Conservation (phyloP, 2,329 filamentous ascomycete genomes). For the Claviceps sp. region DNA sequence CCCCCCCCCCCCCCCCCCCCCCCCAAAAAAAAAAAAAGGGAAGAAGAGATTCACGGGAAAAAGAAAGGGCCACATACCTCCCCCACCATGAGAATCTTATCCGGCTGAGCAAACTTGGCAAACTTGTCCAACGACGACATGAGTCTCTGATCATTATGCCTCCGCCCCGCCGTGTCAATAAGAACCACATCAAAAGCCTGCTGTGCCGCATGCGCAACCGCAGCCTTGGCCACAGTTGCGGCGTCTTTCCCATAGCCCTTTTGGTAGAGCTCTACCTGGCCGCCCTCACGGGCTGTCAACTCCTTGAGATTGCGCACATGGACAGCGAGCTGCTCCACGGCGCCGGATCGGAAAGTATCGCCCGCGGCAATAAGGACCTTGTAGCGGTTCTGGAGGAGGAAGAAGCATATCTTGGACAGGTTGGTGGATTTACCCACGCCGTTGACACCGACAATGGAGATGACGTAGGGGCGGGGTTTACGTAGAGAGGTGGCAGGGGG, state of each 20-base stretch:
- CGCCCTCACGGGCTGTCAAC: constrained; percentile 70
- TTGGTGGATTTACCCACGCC: constrained; percentile 98
- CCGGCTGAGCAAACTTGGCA: constrained; percentile 85
- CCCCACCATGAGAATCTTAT: constrained; percentile 96
- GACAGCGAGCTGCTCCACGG: constrained; percentile 91
- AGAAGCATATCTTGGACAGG: constrained; percentile 94
- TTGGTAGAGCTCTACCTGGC: constrained; percentile 81
- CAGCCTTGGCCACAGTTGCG: constrained; percentile 86
- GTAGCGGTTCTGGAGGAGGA: constrained; percentile 93
- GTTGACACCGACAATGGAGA: constrained; percentile 96
- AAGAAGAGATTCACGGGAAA: background rate
- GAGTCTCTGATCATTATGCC: constrained; percentile 88
- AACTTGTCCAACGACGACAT: constrained; percentile 98
- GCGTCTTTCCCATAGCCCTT: constrained; percentile 98
- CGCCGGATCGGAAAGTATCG: constrained; percentile 93
- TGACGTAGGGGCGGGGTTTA: constrained; percentile 73
- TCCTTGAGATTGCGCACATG: constrained; percentile 91
- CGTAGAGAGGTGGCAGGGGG: constrained; percentile 50
- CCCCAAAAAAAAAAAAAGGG: background rate
- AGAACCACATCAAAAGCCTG: constrained; percentile 83
- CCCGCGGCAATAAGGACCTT: constrained; percentile 87
- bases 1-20: too few species aligned
- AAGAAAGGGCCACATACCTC: constrained; percentile 24
- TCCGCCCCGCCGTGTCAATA: constrained; percentile 87
- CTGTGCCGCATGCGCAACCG: constrained; percentile 64